Base-by-base conservation (phyloP, 2,329 filamentous ascomycete genomes). In the Cladosporium sphaerospermum region DNA sequence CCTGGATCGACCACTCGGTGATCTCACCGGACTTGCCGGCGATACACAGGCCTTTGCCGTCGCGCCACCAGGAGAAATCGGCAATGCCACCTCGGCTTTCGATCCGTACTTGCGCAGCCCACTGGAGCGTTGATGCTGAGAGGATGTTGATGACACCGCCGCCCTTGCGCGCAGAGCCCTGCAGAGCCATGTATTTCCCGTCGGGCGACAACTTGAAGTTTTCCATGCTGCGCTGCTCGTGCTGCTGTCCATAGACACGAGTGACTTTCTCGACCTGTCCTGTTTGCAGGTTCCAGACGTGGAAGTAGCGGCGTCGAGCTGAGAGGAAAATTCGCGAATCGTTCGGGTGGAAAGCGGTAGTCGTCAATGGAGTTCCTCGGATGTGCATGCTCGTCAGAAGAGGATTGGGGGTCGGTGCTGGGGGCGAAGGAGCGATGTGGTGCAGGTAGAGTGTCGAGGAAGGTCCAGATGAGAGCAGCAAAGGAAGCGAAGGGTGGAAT, bases 21-120 rank as follows among this genome's bases (percentile, higher is more conserved):
- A 97, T 81, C 65, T 95, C 88, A 19, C 93, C 93, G 60, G 88
- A 89, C 69, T 86, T 91, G 56, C 89, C 90, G 1, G 88, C 82
- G 40, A 96, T 86, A 0, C 84, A 86, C 63, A 99, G 76, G 4
- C 91, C 92, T 39, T 85, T 80, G 33, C 91, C 88, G 56, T 89
- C 83, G 50, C 82, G 79, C 91, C 91, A 96, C 93, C 93, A 99
- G 1, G 82, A 83, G 64, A 96, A 95, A 69, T 96, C 92, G 1
- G 89, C 86, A 45, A 97, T 84, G 36, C 91, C 91, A 47, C 89
- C 85, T 45, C 82, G 79, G 59, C 88, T 86, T 64, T 96, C 89
- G 43, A 96, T 77, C 37, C 91, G 81, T 11, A 88, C 89, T 59
- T 92, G 84, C 0, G 86, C 82, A 44, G 90, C 76, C 92, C 92